These are phyloP conservation scores for Geotrichum citri-aurantii DNA, from an alignment of 1,139 yeast genomes.

Conservation along the genomic window DNA sequence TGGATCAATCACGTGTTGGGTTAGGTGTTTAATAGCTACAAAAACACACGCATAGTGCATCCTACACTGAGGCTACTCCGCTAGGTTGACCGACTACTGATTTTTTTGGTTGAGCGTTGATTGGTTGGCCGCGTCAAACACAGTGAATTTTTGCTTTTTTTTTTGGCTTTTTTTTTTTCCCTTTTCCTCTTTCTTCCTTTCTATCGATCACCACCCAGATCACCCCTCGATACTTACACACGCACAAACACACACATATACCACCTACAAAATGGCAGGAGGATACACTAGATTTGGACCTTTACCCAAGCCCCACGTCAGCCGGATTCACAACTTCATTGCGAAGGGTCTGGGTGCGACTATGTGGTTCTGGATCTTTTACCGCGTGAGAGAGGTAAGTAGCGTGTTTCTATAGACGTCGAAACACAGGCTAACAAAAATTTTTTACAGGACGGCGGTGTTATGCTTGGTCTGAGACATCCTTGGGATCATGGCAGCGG, in stretches of 20 bases:
- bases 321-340: conserved; percentile 46
- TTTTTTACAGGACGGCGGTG: conserved; percentile 36
- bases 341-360: conserved; percentile 70
- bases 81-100: background rate
- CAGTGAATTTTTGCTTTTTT: background rate
- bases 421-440: background rate
- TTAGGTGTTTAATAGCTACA: background rate
- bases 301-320: conserved; percentile 35
- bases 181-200: background rate
- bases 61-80: no score
- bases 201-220: background rate
- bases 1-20: background rate
- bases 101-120: background rate
- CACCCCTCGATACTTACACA: background rate
- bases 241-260: background rate
- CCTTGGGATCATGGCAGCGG: conserved; percentile 39
- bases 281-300: conserved; percentile 25
- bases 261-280: conserved; percentile 14
- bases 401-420: background rate
- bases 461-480: conserved; percentile 39
- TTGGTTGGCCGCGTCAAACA: background rate
- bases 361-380: conserved; percentile 83
- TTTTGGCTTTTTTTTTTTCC: background rate
- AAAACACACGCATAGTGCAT: no score
- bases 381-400: conserved; percentile 62